Evolutionary conservation across 2,329 filamentous ascomycete species (phyloP).

Genomic region (Aspergillus texensis): DNA sequence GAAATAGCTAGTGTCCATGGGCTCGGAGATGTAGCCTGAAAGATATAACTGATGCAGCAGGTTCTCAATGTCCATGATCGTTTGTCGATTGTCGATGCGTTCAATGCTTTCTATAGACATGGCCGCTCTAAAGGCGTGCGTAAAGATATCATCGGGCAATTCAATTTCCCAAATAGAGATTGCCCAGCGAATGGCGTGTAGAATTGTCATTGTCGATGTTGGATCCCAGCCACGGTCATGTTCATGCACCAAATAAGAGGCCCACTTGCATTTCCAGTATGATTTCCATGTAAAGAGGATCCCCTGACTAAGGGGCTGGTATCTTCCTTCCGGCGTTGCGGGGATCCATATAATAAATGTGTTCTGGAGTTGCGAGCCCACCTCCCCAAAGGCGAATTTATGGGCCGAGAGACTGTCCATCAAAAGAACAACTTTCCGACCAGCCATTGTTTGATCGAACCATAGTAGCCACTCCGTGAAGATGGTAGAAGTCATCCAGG

Average conservation of each 20-base stretch:
- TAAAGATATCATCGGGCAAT: background rate
- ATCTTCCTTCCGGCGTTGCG: background rate
- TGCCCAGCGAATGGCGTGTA: background rate
- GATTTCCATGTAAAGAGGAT: background rate
- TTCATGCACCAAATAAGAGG: background rate
- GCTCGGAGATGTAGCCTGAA: background rate
- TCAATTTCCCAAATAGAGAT: background rate
- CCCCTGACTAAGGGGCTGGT: background rate
- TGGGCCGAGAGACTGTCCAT: background rate
- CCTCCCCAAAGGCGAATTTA: background rate
- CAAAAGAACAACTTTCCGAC: slow-evolving; percentile 1
- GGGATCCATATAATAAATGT: slow-evolving; percentile 1
- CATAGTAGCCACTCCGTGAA: background rate
- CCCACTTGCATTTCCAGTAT: background rate
- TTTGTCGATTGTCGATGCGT: background rate
- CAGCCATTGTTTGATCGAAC: background rate
- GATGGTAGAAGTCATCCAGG: background rate
- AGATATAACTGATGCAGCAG: background rate
- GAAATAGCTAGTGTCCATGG: background rate
- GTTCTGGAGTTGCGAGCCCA: background rate
- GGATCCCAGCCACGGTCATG: background rate
- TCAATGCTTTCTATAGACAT: background rate
- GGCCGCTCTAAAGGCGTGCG: background rate
- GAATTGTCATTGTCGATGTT: background rate
- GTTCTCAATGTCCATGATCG: background rate